These are phyloP conservation scores for Exophiala sp. DNA, from an alignment of 2,329 filamentous ascomycete species.

Conservation along the genomic window DNA sequence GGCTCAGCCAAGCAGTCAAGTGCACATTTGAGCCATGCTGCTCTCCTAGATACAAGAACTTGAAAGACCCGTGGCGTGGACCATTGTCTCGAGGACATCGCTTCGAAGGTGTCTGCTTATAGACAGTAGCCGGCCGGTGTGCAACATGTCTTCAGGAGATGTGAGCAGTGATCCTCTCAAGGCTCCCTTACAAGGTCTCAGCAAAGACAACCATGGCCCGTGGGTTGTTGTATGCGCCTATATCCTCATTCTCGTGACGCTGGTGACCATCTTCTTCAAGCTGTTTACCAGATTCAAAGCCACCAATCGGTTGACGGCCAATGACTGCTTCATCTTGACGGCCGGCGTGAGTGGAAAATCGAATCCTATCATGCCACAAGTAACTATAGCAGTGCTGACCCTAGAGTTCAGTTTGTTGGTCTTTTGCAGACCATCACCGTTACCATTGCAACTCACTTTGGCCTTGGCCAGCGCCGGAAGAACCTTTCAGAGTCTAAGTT, in stretches of 20 bases:
- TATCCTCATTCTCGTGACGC: constrained; percentile 9
- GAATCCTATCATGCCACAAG: too few relatives aligned
- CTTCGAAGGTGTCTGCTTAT: background rate
- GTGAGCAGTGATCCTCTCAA: background rate
- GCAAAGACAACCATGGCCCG: constrained; percentile 4
- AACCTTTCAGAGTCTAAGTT: constrained; percentile 20
- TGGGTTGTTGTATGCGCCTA: constrained; percentile 10
- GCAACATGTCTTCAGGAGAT: background rate
- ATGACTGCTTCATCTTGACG: constrained; percentile 10
- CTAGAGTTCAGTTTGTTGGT: constrained; percentile 9
- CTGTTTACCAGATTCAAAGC: constrained; percentile 16
- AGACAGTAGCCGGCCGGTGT: too few relatives aligned
- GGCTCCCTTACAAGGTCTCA: constrained; percentile 8
- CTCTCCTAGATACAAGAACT: background rate
- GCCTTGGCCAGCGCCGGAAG: constrained; percentile 23
- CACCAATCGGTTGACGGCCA: constrained; percentile 7
- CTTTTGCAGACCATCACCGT: constrained; percentile 23
- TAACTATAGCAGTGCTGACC: background rate
- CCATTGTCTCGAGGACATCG: background rate
- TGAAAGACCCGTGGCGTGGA: too few relatives aligned
- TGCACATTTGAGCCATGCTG: background rate
- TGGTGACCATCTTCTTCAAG: constrained; percentile 16
- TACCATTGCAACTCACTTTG: constrained; percentile 22
- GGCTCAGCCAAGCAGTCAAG: background rate
- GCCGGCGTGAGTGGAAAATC: constrained; percentile 6